Base-by-base conservation (phyloP, 495 filamentous ascomycete genomes). In the Halenospora varia region DNA sequence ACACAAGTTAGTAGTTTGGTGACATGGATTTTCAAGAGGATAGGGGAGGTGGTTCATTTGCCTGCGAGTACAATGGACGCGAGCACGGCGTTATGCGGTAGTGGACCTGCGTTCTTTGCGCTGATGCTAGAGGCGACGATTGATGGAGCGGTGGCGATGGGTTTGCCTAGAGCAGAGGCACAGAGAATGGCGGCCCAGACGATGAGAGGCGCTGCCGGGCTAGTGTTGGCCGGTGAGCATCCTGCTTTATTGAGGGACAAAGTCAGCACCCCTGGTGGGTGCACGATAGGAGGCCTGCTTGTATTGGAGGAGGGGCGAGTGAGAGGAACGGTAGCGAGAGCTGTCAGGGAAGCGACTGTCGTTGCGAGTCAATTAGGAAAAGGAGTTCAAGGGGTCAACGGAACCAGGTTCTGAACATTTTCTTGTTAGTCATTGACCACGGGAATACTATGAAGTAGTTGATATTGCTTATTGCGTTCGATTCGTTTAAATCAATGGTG, bases 131-230 rank as follows among this genome's bases (percentile, higher is more conserved):
- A 93, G 63, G 86, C 86, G 22, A 79, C 87, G 25, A 82, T 87
- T 11, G 89, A 92, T 67, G 89, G 89, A 1, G 89, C 82, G 3
- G 87, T 93, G 0, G 87, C 90, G 20, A 88, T 92, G 85, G 89
- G 89, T 6, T 52, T 93, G 18, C 89, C 89, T 10, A 72, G 89
- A 53, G 85, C 81, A 2, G 89, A 92, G 70, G 88, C 88, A 2
- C 84, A 85, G 63, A 67, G 81, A 51, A 92, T 92, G 88, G 89
- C 89, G 40, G 89, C 89, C 23, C 89, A 92, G 74, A 87, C 84
- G 19, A 83, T 79, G 78, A 78, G 81, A 64, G 89, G 89, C n/a
- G 81, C 88, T 10, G 85, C 88, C 1, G 82, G 77, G 0, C 57
- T 93, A 57, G 85, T 93, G 29, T 69, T 88, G 20, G 88, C 88